A percentile compares a stretch with the other conserved stretches of the same genome.
These are phyloP conservation scores for Claviceps sp. DNA, from an alignment of 2,329 filamentous ascomycete species.

Conservation along the genomic window DNA sequence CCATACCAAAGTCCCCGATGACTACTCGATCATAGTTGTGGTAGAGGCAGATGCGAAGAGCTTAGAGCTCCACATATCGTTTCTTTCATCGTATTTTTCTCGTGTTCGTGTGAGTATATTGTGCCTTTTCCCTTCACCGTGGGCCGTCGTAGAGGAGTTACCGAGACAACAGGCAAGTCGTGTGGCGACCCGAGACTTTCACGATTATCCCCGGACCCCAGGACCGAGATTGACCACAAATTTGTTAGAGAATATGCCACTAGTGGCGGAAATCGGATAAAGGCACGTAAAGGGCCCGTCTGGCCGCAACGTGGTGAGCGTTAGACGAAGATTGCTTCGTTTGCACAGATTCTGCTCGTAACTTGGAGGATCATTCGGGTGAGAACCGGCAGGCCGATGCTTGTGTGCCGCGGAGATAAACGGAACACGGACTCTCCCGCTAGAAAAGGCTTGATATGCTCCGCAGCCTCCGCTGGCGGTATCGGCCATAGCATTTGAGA, in stretches of 20 bases:
- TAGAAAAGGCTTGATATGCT: slow-evolving; percentile 19
- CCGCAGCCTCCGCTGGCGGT: slow-evolving; percentile 17
- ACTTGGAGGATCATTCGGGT: slow-evolving; percentile 47
- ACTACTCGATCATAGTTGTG: too few species aligned
- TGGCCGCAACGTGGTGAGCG: slow-evolving; percentile 47
- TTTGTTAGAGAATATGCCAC: slow-evolving; percentile 55
- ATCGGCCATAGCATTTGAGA: slow-evolving; percentile 38
- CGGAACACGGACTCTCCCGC: slow-evolving; percentile 33
- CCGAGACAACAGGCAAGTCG: slow-evolving; percentile 57
- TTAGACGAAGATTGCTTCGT: slow-evolving; percentile 58
- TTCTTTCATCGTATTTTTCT: slow-evolving; percentile 57
- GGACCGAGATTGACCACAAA: slow-evolving; percentile 63
- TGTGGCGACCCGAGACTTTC: slow-evolving; percentile 40
- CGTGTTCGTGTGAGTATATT: slow-evolving; percentile 58
- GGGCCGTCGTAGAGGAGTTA: slow-evolving; percentile 58
- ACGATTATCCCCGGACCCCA: slow-evolving; percentile 53
- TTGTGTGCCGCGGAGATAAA: slow-evolving; percentile 66
- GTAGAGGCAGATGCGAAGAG: too few species aligned
- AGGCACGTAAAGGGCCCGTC: slow-evolving; percentile 32
- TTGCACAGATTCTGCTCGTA: slow-evolving; percentile 57
- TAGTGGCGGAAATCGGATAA: slow-evolving; percentile 58
- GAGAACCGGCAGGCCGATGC: slow-evolving; percentile 63
- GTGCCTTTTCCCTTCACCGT: slow-evolving; percentile 55
- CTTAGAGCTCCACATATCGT: slow-evolving; percentile 60
- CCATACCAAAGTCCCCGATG: too few species aligned